These are phyloP conservation scores for Termitomyces sp. DNA, from an alignment of 768 basidiomycete genomes.

Conservation along the genomic window DNA sequence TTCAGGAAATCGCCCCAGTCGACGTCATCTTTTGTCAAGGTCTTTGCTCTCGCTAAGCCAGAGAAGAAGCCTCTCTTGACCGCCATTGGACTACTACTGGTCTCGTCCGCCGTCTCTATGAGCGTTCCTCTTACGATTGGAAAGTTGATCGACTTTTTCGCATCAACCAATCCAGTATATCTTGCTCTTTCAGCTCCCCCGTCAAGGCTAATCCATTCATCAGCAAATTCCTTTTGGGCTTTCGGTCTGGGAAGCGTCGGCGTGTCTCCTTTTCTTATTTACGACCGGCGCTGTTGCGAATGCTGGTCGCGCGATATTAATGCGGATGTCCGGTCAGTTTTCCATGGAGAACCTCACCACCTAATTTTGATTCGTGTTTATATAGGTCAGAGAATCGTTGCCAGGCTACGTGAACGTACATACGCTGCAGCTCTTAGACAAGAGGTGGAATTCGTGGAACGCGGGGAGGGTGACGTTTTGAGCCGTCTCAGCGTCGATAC, in stretches of 20 bases:
- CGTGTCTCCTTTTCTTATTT: conserved; percentile 68
- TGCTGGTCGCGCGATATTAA: conserved; percentile 76
- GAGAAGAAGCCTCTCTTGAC: conserved; percentile 74
- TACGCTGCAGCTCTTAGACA: conserved; percentile 83
- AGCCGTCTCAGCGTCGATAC: conserved; percentile 90
- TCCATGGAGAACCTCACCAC: neutral
- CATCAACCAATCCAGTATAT: conserved; percentile 65
- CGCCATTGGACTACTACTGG: conserved; percentile 75
- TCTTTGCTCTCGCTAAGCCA: conserved; percentile 75
- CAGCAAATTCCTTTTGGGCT: conserved; percentile 81
- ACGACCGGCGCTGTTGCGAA: conserved; percentile 87
- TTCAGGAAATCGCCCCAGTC: conserved; percentile 35
- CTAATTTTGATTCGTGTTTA: neutral
- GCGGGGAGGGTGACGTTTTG: conserved; percentile 89
- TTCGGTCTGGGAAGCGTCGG: conserved; percentile 77
- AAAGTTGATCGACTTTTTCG: conserved; percentile 92
- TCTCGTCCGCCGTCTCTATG: conserved; percentile 91
- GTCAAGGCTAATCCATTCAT: neutral
- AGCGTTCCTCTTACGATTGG: conserved; percentile 92
- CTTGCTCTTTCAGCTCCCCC: neutral
- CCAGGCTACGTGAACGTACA: conserved; percentile 75
- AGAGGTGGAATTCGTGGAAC: conserved; percentile 92
- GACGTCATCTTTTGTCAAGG: conserved; percentile 68
- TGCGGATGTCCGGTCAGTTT: conserved; percentile 74
- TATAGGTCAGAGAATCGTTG: conserved; percentile 85